A percentile compares a stretch with the other conserved stretches of the same genome.
Evolutionary conservation across 805 yeast genomes (phyloP).

Genomic region (Saccharomycopsis selenospora): DNA sequence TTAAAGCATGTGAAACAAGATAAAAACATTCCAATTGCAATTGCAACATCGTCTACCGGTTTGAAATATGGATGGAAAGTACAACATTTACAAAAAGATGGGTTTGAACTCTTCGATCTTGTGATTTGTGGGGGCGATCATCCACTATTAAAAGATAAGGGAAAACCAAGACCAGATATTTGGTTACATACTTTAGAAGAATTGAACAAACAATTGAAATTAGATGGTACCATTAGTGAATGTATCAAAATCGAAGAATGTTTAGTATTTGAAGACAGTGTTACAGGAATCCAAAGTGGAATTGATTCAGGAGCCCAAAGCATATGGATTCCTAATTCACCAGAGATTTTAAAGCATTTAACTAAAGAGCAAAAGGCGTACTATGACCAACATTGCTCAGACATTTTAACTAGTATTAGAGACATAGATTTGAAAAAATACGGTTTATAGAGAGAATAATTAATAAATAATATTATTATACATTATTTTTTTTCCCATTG

Average conservation of each 20-base stretch:
- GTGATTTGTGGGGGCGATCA: slow-evolving; percentile 84
- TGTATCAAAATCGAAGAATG: slow-evolving; percentile 74
- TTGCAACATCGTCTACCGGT: slow-evolving; percentile 76
- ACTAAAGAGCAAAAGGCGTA: background rate
- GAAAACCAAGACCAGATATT: slow-evolving; percentile 90
- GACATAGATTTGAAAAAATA: background rate
- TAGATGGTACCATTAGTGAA: slow-evolving; percentile 29
- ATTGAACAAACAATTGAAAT: slow-evolving; percentile 43
- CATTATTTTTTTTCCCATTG: too few species aligned
- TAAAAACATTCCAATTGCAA: slow-evolving; percentile 62
- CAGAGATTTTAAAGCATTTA: background rate
- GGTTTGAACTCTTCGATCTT: slow-evolving; percentile 53
- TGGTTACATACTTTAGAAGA: slow-evolving; percentile 75
- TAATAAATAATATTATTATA: background rate
- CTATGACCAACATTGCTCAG: background rate
- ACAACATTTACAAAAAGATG: slow-evolving; percentile 44
- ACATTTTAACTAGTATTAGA: background rate
- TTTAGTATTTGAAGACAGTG: slow-evolving; percentile 88
- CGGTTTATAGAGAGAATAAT: background rate
- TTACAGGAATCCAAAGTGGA: slow-evolving; percentile 84
- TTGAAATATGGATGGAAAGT: slow-evolving; percentile 67
- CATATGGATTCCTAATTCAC: slow-evolving; percentile 72
- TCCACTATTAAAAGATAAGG: slow-evolving; percentile 73
- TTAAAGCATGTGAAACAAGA: slow-evolving; percentile 43
- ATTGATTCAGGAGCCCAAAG: slow-evolving; percentile 74